phyloP scores from a whole-genome alignment of 305 asterid species.

The Solanum chacoense region DNA sequence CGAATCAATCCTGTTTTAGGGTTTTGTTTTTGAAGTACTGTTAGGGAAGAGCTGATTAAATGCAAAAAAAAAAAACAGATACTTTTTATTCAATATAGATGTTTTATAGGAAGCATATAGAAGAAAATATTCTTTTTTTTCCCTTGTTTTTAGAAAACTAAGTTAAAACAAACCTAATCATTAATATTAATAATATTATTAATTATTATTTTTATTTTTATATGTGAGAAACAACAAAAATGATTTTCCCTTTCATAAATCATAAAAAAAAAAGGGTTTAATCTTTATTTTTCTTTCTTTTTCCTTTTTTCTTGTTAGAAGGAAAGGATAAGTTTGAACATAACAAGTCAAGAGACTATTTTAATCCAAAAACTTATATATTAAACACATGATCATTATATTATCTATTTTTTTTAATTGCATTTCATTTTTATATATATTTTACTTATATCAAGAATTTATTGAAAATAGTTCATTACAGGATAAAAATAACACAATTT shows the following conservation, averaged over 20 bases:
- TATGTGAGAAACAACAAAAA: not conserved
- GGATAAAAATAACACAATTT: accelerated
- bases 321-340: not conserved
- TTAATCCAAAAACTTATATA: not conserved
- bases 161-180: not conserved
- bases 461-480: not conserved
- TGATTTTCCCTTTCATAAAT: not conserved
- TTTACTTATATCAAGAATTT: not conserved
- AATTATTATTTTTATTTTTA: not conserved
- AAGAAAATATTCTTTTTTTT: not conserved
- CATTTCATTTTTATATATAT: not conserved
- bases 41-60: constrained; percentile 9
- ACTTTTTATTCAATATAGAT: not conserved
- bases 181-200: not conserved
- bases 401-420: not conserved
- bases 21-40: constrained; percentile 26
- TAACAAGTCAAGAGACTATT: not conserved
- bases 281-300: not conserved
- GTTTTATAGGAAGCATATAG: not conserved
- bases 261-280: not conserved
- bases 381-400: not conserved
- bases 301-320: not conserved
- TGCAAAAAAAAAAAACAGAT: not conserved
- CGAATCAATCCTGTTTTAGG: constrained; percentile 39
- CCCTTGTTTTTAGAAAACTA: not conserved